Conservation (phyloP, 2,329 filamentous ascomycete genomes). For the Xylaria sp. region DNA sequence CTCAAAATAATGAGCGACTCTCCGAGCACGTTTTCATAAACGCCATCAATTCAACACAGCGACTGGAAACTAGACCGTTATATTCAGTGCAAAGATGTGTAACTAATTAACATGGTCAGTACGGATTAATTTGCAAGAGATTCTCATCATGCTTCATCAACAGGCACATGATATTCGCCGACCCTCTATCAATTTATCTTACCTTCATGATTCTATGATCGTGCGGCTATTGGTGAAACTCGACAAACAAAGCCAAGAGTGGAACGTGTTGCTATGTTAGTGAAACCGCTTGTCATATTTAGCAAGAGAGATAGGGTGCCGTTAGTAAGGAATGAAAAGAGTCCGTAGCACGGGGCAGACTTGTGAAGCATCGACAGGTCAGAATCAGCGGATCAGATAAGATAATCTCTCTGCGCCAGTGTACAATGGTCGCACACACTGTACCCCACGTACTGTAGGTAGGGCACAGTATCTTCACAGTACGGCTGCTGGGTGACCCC, state of each 20-base stretch:
- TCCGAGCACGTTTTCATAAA: too few species aligned
- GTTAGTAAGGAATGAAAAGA: not conserved
- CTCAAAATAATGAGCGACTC: too few species aligned
- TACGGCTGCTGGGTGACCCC: not conserved
- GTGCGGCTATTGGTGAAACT: not conserved
- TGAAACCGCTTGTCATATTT: not conserved
- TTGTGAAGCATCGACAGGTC: not conserved
- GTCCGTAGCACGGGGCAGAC: too few species aligned
- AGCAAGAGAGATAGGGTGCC: not conserved
- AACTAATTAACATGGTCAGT: too few species aligned
- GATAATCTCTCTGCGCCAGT: constrained; percentile 22
- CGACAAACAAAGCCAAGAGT: not conserved
- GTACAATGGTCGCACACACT: too few species aligned
- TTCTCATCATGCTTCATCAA: too few species aligned
- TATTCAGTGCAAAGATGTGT: too few species aligned
- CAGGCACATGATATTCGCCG: too few species aligned
- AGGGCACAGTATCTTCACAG: not conserved
- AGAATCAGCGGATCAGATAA: constrained; percentile 32
- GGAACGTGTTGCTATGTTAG: not conserved
- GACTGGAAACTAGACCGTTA: too few species aligned
- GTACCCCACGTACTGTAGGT: not conserved
- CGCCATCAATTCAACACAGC: too few species aligned
- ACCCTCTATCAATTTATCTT: not conserved
- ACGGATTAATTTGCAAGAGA: too few species aligned
- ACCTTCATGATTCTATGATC: not conserved